These are phyloP conservation scores for Phylloporus scabripes DNA, from an alignment of 768 basidiomycete species.

Conservation along the genomic window DNA sequence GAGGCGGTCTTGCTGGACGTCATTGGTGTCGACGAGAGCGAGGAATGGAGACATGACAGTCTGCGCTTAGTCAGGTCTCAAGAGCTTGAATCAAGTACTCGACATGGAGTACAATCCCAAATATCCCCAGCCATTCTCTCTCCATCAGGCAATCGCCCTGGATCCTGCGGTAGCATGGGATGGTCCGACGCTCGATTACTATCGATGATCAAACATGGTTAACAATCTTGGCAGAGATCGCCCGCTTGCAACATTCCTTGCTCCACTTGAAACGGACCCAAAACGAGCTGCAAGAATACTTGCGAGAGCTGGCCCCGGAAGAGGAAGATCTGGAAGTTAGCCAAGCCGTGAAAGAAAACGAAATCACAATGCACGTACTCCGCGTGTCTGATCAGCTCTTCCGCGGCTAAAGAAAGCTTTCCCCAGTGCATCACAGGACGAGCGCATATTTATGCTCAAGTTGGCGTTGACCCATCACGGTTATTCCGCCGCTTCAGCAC, in stretches of 20 bases:
- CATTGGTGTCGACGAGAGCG: slow-evolving; percentile 49
- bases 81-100: not conserved
- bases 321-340: slow-evolving; percentile 51
- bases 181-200: slow-evolving; percentile 39
- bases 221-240: slow-evolving; percentile 49
- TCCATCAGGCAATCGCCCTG: slow-evolving; percentile 56
- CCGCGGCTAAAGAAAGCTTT: slow-evolving; percentile 11
- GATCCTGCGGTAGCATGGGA: slow-evolving; percentile 65
- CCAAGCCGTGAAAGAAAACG: slow-evolving; percentile 66
- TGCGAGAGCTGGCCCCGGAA: slow-evolving; percentile 32
- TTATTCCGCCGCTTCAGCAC: slow-evolving; percentile 33
- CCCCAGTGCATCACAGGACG: slow-evolving; percentile 77
- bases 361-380: slow-evolving; percentile 52
- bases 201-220: not conserved
- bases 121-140: slow-evolving; percentile 70
- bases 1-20: slow-evolving; percentile 44
- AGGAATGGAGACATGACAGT: slow-evolving; percentile 40
- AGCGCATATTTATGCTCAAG: slow-evolving; percentile 64
- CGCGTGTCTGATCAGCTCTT: slow-evolving; percentile 28
- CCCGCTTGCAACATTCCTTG: slow-evolving; percentile 69
- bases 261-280: slow-evolving; percentile 60
- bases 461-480: slow-evolving; percentile 63
- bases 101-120: slow-evolving; percentile 63
- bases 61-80: slow-evolving; percentile 19
- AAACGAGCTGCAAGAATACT: slow-evolving; percentile 43